Evolutionary conservation across 495 filamentous ascomycete genomes (phyloP).

Genomic region (Penicillium goetzii): DNA sequence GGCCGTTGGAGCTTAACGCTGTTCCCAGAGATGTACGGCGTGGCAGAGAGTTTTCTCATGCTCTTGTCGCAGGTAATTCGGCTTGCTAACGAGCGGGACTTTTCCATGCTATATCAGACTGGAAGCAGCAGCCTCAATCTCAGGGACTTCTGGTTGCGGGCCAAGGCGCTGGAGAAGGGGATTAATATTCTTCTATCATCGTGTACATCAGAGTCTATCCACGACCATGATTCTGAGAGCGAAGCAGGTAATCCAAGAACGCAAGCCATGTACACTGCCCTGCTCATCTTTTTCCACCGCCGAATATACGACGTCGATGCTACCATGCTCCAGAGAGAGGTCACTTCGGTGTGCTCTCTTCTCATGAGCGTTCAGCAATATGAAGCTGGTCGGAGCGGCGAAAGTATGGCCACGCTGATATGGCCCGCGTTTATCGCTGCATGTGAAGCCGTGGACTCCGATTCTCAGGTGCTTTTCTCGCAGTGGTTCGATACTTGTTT

Average conservation of each 20-base stretch:
- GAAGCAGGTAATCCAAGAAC: constrained; percentile 8
- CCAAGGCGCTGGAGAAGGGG: constrained; percentile 28
- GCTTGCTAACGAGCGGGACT: constrained; percentile 30
- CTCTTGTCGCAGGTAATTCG: constrained; percentile 31
- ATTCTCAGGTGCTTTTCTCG: constrained; percentile 23
- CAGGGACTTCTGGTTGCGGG: constrained; percentile 26
- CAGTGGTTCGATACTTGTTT: constrained; percentile 27
- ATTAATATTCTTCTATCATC: constrained; percentile 16
- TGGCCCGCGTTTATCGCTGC: constrained; percentile 34
- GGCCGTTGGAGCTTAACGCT: constrained; percentile 28
- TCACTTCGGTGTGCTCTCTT: constrained; percentile 10
- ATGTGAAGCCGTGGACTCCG: constrained; percentile 21
- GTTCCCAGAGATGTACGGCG: constrained; percentile 28
- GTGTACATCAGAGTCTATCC: background rate
- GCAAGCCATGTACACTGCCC: constrained; percentile 27
- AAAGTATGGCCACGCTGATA: constrained; percentile 24
- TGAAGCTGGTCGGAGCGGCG: background rate
- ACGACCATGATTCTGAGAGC: background rate
- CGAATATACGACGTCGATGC: constrained; percentile 30
- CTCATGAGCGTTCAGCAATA: constrained; percentile 18
- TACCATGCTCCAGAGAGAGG: constrained; percentile 22
- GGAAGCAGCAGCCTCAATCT: constrained; percentile 11
- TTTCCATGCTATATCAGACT: constrained; percentile 13
- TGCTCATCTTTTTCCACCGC: constrained; percentile 30
- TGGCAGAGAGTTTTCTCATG: constrained; percentile 31